A percentile compares a stretch with the other conserved stretches of the same genome.
Evolutionary conservation across 1,284 basidiomycete genomes (phyloP).

Genomic region (Cryptococcus depauperatus): DNA sequence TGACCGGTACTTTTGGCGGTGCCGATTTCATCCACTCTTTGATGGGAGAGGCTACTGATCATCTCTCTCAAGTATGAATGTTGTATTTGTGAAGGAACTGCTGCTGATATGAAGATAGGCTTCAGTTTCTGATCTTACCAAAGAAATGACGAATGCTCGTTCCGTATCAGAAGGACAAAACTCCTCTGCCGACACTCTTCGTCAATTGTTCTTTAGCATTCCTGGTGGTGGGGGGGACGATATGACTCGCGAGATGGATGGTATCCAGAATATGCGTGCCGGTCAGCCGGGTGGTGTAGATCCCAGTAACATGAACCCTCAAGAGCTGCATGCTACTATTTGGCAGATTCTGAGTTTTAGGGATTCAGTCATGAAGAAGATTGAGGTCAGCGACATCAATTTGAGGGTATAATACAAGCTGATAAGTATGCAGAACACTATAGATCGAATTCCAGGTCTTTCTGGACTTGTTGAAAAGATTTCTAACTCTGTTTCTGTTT

Average conservation of each 20-base stretch:
- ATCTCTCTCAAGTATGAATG: constrained; percentile 33
- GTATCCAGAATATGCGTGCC: constrained; percentile 62
- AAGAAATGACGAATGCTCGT: constrained; percentile 61
- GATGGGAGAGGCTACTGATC: constrained; percentile 50
- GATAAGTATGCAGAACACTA: constrained; percentile 48
- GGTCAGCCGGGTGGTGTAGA: constrained; percentile 52
- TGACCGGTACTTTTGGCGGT: constrained; percentile 82
- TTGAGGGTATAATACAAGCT: neutral
- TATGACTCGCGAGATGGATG: constrained; percentile 66
- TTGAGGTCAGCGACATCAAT: constrained; percentile 51
- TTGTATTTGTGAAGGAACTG: too few relatives aligned
- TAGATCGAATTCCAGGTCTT: constrained; percentile 58
- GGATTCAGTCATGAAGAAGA: constrained; percentile 76
- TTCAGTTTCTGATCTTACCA: constrained; percentile 79
- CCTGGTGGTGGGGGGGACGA: constrained; percentile 52
- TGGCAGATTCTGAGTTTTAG: constrained; percentile 83
- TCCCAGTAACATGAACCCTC: constrained; percentile 74
- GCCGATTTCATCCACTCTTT: constrained; percentile 73
- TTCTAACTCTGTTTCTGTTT: constrained; percentile 69
- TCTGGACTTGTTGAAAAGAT: constrained; percentile 71
- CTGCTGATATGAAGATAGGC: constrained; percentile 50
- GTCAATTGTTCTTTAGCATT: constrained; percentile 49
- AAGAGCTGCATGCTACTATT: constrained; percentile 68
- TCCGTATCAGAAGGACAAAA: constrained; percentile 46
- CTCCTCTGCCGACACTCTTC: constrained; percentile 45